Evolutionary conservation across 192 early-diverging fungal genomes (phyloP), one percentile per base, ranked within the genome.

Genomic region (Coemansia brasiliensis): DNA sequence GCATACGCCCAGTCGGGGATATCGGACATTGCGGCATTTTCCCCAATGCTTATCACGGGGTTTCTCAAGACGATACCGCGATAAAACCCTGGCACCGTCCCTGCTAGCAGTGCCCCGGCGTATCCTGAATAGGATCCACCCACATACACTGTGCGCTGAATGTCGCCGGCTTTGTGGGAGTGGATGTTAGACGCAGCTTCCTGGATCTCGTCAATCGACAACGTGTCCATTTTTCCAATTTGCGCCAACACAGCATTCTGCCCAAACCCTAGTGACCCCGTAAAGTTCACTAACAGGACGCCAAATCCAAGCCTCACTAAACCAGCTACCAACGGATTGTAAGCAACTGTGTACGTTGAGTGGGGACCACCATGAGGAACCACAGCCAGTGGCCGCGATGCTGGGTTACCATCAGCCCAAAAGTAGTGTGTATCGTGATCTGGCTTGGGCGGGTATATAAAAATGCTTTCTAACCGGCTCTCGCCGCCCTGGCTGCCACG

Each of bases 301-400:
- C 82, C 75, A 63, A 86, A 88, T 1, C 89, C 89, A 40, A 88
- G 62, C n/a, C 62, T 46, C 9, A 72, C 78, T 10, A 89, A 78
- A 8, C 74, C 77, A 20, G 81, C 62, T 18, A 40, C 68, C 24
- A 69, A 43, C 41, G 76, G 55, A 11, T 59, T 69, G 61, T 84
- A 87, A 20, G 76, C 85, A 16, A 82, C 79, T 9, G 85, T 75
- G 17, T 65, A 69, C 16, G 71, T 53, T 7, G 68, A 57, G 58
- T 93, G 89, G 11, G 92, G 92, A 4, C 92, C 92, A 27, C 92
- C 92, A 63, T 93, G 92, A 1, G 92, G 90, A 50, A 82, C 63
- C n/a, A 89, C 82, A 0, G 92, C 73, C 52, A 91, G 74, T 12
- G 87, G 88, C 6, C 71, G 71, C 20, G 57, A 44, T 12, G 37